Conservation (phyloP, 768 basidiomycete genomes). For the Saitozyma podzolica region DNA sequence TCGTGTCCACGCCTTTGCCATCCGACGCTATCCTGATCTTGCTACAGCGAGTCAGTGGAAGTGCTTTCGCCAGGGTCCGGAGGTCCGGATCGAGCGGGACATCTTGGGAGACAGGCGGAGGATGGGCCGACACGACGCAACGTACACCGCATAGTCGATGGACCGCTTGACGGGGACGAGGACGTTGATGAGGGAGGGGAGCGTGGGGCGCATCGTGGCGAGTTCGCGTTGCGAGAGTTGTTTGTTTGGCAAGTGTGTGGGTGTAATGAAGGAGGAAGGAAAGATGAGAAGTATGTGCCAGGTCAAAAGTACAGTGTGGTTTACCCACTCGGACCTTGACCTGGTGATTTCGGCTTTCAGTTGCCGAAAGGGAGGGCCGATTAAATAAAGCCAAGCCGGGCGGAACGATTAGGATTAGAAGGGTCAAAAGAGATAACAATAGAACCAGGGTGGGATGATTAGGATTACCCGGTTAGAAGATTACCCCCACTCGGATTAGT, state of each 20-base stretch:
- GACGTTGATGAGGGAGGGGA: constrained; percentile 69
- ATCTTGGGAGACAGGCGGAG: neutral
- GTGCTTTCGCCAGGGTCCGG: neutral
- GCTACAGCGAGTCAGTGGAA: constrained; percentile 35
- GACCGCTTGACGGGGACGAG: constrained; percentile 93
- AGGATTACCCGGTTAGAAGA: neutral
- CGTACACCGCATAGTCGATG: constrained; percentile 86
- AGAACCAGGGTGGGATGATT: too few species aligned
- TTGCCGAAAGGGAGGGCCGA: too few species aligned
- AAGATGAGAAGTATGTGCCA: neutral
- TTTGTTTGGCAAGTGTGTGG: neutral
- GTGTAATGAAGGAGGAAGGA: neutral
- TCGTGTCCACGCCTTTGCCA: constrained; percentile 92
- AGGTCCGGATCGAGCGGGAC: neutral
- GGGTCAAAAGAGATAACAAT: too few species aligned
- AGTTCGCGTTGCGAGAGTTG: neutral
- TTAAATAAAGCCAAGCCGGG: too few species aligned
- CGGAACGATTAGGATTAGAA: too few species aligned
- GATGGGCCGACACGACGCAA: neutral
- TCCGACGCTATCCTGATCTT: constrained; percentile 96
- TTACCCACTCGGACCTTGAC: too few species aligned
- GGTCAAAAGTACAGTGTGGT: too few species aligned
- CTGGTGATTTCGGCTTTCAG: too few species aligned
- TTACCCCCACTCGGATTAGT: neutral
- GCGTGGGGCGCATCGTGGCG: constrained; percentile 36